Percentiles rank a stretch among this genome's conserved stretches.
phyloP scores from a whole-genome alignment of 129 eudicot species.

The Centella asiatica region DNA sequence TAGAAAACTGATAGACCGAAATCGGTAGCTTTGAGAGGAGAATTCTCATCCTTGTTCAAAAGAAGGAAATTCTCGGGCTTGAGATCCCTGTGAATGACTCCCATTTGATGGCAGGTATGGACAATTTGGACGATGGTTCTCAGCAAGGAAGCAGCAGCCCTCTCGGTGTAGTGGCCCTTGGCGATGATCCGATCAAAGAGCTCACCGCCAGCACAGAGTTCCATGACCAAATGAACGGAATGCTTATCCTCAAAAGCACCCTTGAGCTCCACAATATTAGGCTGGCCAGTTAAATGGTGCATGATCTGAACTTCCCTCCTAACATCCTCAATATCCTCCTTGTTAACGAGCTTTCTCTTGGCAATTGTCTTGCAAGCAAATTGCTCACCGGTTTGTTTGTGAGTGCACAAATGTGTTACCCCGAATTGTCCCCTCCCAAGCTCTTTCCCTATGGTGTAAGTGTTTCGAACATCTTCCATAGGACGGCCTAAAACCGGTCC shows the following conservation, averaged over 20 bases:
- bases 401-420: slow-evolving; percentile 62
- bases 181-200: slow-evolving; percentile 78
- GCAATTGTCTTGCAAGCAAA: slow-evolving; percentile 81
- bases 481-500: slow-evolving; percentile 83
- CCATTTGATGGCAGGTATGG: slow-evolving; percentile 89
- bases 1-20: slow-evolving; percentile 85
- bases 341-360: slow-evolving; percentile 68
- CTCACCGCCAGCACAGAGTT: slow-evolving; percentile 89
- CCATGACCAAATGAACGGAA: slow-evolving; percentile 85
- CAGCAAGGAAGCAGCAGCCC: slow-evolving; percentile 74
- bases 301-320: slow-evolving; percentile 86
- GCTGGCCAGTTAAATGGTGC: slow-evolving; percentile 79
- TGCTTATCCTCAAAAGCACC: slow-evolving; percentile 92
- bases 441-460: slow-evolving; percentile 71
- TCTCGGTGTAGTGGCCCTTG: slow-evolving; percentile 78
- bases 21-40: slow-evolving; percentile 85
- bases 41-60: slow-evolving; percentile 56
- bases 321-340: slow-evolving; percentile 89
- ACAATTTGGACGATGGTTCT: slow-evolving; percentile 80
- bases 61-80: slow-evolving; percentile 89
- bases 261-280: slow-evolving; percentile 69
- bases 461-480: slow-evolving; percentile 54
- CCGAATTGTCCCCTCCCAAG: slow-evolving; percentile 88
- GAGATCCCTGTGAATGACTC: slow-evolving; percentile 88
- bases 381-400: slow-evolving; percentile 57